phyloP scores from a whole-genome alignment of 1,139 yeast genomes.

The Debaryomyces singareniensis region DNA sequence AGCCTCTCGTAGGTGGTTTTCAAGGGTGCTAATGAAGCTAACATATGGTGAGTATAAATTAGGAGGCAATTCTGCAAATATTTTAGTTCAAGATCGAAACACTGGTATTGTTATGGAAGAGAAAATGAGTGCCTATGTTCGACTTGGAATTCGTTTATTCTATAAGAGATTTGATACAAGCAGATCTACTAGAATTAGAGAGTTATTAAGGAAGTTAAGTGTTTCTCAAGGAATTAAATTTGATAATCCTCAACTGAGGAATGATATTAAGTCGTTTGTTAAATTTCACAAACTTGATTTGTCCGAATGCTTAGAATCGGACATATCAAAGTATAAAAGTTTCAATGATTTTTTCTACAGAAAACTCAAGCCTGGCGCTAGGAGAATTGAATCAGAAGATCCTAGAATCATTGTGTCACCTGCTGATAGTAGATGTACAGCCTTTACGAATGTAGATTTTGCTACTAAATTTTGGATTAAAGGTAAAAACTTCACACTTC shows the following conservation, averaged over 20 bases:
- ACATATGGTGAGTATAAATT: conserved; percentile 84
- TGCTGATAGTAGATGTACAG: conserved; percentile 84
- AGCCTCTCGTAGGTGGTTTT: conserved; percentile 87
- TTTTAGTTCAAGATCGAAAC: conserved; percentile 83
- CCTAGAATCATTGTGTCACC: conserved; percentile 61
- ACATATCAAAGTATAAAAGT: conserved; percentile 48
- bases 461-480: conserved; percentile 89
- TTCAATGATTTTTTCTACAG: conserved; percentile 91
- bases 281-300: conserved; percentile 74
- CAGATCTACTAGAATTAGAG: conserved; percentile 48
- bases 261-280: conserved; percentile 70
- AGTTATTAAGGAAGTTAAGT: conserved; percentile 57
- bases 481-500: conserved; percentile 69
- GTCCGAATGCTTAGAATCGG: conserved; percentile 54
- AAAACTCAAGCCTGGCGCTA: conserved; percentile 61
- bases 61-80: conserved; percentile 91
- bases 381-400: conserved; percentile 58
- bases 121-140: conserved; percentile 82
- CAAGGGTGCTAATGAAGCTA: conserved; percentile 72
- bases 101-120: conserved; percentile 89
- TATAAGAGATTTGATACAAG: conserved; percentile 68
- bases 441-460: conserved; percentile 51
- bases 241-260: conserved; percentile 60
- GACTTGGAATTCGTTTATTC: conserved; percentile 77
- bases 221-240: conserved; percentile 80